Conservation (phyloP, 2,329 filamentous ascomycete genomes). For the Gaeumannomyces sp. region DNA sequence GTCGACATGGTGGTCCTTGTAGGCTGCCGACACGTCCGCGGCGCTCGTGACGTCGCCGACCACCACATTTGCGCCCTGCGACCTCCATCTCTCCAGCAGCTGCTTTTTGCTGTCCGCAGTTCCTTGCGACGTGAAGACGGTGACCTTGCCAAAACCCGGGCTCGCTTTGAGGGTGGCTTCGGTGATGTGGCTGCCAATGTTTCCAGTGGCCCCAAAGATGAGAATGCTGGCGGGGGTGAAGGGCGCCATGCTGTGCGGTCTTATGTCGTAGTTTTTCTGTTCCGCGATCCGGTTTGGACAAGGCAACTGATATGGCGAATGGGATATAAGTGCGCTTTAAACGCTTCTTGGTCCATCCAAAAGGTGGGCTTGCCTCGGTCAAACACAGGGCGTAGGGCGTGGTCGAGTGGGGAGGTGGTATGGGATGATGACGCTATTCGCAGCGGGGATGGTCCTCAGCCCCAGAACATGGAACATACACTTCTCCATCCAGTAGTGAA, state of each 20-base stretch:
- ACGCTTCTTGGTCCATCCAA: too few species aligned
- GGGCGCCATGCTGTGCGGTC: constrained; percentile 10
- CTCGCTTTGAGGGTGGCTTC: constrained; percentile 25
- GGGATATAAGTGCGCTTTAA: not conserved
- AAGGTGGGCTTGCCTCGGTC: too few species aligned
- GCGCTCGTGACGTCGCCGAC: constrained; percentile 48
- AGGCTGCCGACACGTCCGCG: constrained; percentile 49
- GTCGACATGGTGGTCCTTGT: constrained; percentile 44
- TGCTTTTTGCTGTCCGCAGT: constrained; percentile 44
- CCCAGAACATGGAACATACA: too few species aligned
- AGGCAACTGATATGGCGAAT: not conserved
- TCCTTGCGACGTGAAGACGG: constrained; percentile 35
- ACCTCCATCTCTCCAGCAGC: constrained; percentile 35
- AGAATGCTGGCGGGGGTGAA: constrained; percentile 15
- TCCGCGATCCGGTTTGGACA: too few species aligned
- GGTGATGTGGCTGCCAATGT: constrained; percentile 23
- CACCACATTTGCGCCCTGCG: constrained; percentile 46
- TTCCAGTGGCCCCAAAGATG: constrained; percentile 26
- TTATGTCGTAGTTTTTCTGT: not conserved
- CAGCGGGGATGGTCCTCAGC: too few species aligned
- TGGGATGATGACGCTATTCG: too few species aligned
- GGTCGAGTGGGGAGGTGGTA: too few species aligned
- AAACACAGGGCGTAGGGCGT: too few species aligned
- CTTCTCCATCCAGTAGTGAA: too few species aligned
- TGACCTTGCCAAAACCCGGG: constrained; percentile 24